Base-by-base conservation (phyloP, 164 flowering plant species). In the Hamamelis virginiana region DNA sequence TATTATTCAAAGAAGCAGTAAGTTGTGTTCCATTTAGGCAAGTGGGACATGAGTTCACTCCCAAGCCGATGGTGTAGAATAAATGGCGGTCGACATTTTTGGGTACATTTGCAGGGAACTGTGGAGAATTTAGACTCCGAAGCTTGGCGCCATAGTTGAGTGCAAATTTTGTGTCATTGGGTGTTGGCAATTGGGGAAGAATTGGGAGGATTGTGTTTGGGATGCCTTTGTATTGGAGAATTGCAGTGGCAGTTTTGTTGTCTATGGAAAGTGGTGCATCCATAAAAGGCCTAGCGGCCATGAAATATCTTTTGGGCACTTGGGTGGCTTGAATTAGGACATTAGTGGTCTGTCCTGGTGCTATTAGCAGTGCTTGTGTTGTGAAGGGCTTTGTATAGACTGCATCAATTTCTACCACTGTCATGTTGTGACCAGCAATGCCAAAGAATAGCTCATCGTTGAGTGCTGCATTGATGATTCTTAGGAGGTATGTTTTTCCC, bases 361-460 rank as follows among this genome's bases (percentile, higher is more conserved):
- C 78, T 6, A 80, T 69, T 0, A 80, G 64, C 5, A 80, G 56
- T 1, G 77, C 68, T 23, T 72, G 48, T 0, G 78, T 74, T 23
- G 72, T 72, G 56, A 74, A 76, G 5, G 82, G 82, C 43, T 80
- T 80, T 0, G 69, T 75, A 48, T 78, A 80, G 25, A 72, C 55
- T 18, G 83, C 84, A 64, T 80, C 84, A 3, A 63, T 78, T n/a
- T 80, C 83, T 3, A 77, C 83, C 22, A 77, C 73, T 4, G 73
- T 75, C 13, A 80, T 9, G 10, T 65, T 69, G 68, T 80, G 83
- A 33, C 76, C 78, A 9, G 81, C 81, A 8, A 77, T 77, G 44
- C 66, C 71, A 69, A 80, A 80, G 77, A 80, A 80, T 59, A 80
- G 83, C 59, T 76, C 77, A 51, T 80, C 80, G 26, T 80, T 80